Evolutionary conservation across 2,329 filamentous ascomycete species (phyloP).

Genomic region (Colletotrichum limetticola): DNA sequence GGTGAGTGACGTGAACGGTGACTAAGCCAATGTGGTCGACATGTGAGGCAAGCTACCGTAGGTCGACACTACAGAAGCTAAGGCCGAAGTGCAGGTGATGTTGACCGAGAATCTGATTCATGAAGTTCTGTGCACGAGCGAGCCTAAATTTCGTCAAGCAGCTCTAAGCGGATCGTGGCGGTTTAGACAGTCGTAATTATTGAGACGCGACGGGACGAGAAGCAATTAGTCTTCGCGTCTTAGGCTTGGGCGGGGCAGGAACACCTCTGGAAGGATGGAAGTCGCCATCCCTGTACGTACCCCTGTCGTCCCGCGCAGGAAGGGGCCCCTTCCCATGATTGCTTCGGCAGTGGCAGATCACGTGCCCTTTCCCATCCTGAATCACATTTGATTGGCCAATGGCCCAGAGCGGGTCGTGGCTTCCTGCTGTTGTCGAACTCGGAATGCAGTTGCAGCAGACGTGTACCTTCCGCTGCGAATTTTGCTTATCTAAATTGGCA

Average conservation of each 20-base stretch:
- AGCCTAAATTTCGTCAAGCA: no score
- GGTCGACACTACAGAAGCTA: no score
- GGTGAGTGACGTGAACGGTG: background rate
- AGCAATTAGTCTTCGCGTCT: conserved; percentile 26
- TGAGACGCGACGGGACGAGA: background rate
- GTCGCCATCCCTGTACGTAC: background rate
- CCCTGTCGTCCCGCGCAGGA: background rate
- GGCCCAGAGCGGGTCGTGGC: background rate
- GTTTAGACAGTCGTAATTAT: background rate
- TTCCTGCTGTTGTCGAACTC: background rate
- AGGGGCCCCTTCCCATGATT: background rate
- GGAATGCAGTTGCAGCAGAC: background rate
- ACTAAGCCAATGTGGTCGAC: background rate
- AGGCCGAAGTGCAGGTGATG: background rate
- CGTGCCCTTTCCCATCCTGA: background rate
- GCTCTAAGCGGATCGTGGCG: background rate
- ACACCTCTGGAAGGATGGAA: background rate
- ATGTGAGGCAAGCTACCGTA: background rate
- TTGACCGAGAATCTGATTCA: background rate
- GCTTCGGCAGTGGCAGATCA: background rate
- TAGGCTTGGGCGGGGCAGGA: conserved; percentile 4
- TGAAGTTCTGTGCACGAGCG: background rate
- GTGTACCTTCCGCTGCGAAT: background rate
- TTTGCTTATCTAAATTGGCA: no score
- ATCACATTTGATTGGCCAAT: background rate